Percentiles rank a stretch among this genome's conserved stretches.
These are phyloP conservation scores for Arthrobotrys iridis DNA, from an alignment of 2,329 filamentous ascomycete species.

Conservation along the genomic window DNA sequence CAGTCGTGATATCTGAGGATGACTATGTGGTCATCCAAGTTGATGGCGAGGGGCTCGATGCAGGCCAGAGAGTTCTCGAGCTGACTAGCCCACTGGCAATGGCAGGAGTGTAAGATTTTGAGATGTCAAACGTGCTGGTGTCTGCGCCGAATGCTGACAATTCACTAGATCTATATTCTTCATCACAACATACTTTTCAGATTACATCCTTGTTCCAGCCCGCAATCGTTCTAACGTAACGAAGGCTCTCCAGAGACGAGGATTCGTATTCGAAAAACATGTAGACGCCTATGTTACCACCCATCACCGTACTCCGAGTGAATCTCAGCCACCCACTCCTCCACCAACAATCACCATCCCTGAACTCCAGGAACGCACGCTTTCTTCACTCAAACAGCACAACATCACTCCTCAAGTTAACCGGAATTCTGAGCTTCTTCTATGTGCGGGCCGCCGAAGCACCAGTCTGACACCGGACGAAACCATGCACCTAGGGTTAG, in stretches of 20 bases:
- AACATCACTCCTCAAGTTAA: constrained; percentile 77
- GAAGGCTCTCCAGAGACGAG: constrained; percentile 77
- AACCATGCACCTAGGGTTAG: constrained; percentile 71
- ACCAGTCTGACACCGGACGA: constrained; percentile 69
- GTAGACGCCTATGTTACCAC: constrained; percentile 75
- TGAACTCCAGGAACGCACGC: constrained; percentile 84
- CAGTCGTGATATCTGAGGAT: constrained; percentile 80
- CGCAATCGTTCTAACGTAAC: constrained; percentile 79
- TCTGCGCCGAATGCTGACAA: not conserved
- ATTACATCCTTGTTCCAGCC: constrained; percentile 90
- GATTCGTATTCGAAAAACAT: constrained; percentile 81
- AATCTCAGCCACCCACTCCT: constrained; percentile 67
- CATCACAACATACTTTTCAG: constrained; percentile 97
- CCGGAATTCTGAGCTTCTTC: constrained; percentile 55
- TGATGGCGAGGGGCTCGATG: constrained; percentile 87
- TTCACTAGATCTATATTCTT: constrained; percentile 83
- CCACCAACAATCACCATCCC: constrained; percentile 80
- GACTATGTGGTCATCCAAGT: constrained; percentile 90
- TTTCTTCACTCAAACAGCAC: constrained; percentile 80
- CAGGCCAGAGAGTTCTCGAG: constrained; percentile 89
- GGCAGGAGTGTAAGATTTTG: constrained; percentile 77
- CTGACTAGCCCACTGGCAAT: constrained; percentile 89
- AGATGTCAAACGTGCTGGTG: not conserved
- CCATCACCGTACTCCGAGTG: constrained; percentile 61
- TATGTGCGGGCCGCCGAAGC: constrained; percentile 56